These are phyloP conservation scores for Hysterangium stoloniferum DNA, from an alignment of 768 basidiomycete species.

Conservation along the genomic window DNA sequence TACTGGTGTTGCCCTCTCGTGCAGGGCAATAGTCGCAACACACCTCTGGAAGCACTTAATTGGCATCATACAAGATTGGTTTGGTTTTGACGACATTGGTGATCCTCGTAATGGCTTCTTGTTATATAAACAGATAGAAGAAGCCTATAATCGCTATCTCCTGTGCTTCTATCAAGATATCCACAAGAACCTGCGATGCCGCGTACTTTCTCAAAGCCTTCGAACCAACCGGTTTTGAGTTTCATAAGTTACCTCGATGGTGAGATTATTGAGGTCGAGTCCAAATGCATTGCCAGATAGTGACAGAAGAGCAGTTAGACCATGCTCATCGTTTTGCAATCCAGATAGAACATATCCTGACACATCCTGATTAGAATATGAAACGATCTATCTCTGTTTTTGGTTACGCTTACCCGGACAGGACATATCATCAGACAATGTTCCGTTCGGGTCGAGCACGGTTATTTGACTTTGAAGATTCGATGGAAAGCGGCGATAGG, in stretches of 20 bases:
- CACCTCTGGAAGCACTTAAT: background rate
- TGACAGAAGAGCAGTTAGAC: constrained; percentile 46
- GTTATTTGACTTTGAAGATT: too few relatives aligned
- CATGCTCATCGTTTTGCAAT: constrained; percentile 35
- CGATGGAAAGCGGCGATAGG: too few relatives aligned
- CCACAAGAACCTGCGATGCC: background rate
- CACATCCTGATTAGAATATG: too few relatives aligned
- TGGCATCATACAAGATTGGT: background rate
- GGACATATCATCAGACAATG: too few relatives aligned
- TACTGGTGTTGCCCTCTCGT: background rate
- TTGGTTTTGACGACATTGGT: background rate
- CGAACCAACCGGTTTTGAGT: constrained; percentile 37
- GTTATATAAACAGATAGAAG: background rate
- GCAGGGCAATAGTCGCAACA: background rate
- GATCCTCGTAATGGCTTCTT: background rate
- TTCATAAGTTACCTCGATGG: constrained; percentile 63
- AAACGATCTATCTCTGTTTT: too few relatives aligned
- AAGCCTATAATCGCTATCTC: background rate
- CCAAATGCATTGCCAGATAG: constrained; percentile 62
- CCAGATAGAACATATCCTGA: constrained; percentile 50
- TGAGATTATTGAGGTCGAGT: constrained; percentile 46
- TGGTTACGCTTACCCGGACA: too few relatives aligned
- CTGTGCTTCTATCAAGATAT: background rate
- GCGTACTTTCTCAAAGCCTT: background rate
- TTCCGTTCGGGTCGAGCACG: too few relatives aligned